Evolutionary conservation across 139 green algal genomes (phyloP).

Genomic region (Trebouxia sp.): DNA sequence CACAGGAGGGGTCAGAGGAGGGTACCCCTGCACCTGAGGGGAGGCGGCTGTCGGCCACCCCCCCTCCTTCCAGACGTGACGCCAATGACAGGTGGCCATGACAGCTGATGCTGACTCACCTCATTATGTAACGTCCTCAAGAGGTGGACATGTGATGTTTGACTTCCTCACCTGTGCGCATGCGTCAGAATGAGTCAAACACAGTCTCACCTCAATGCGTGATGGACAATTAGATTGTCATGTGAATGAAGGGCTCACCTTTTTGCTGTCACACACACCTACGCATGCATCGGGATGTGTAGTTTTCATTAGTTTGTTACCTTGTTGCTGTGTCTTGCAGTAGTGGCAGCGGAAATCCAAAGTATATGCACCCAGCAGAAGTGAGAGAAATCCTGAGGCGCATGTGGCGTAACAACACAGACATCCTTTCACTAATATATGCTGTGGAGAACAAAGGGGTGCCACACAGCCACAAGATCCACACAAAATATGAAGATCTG

Average conservation of each 20-base stretch:
- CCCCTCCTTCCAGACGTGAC: not conserved
- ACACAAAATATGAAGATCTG: conserved; percentile 27
- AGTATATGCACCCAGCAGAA: conserved; percentile 78
- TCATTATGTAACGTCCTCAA: too few species aligned
- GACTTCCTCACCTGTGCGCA: too few species aligned
- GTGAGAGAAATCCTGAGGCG: conserved; percentile 71
- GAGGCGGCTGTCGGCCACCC: not conserved
- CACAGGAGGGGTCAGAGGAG: too few species aligned
- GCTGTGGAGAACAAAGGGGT: conserved; percentile 24
- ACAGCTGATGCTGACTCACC: not conserved
- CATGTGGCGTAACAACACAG: conserved; percentile 75
- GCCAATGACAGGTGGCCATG: not conserved
- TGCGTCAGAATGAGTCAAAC: too few species aligned
- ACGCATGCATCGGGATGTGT: not conserved
- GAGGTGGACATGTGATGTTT: too few species aligned
- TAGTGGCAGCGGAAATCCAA: conserved; percentile 37
- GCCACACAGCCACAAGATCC: conserved; percentile 11
- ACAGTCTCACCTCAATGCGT: not conserved
- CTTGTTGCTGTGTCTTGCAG: not conserved
- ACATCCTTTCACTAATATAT: conserved; percentile 74
- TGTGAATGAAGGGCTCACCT: too few species aligned
- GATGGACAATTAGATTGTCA: too few species aligned
- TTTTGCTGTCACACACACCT: too few species aligned
- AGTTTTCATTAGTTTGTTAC: too few species aligned
- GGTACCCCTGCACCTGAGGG: too few species aligned